Evolutionary conservation across 805 yeast species (phyloP), one percentile per base, ranked within the genome.

Genomic region (Wickerhamomyces hampshirensis): DNA sequence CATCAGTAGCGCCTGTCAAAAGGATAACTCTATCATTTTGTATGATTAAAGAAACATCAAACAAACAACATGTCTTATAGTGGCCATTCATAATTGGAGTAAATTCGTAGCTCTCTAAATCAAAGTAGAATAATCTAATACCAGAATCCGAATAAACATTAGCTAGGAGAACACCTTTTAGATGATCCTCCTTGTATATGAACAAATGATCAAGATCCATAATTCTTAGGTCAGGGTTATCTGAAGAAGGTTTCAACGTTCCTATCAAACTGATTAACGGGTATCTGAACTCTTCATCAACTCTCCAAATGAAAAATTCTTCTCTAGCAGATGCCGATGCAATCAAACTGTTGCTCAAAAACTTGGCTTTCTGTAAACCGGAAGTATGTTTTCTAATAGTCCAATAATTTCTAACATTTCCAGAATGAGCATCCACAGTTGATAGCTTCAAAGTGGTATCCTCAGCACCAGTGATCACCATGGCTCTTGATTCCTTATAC

Each of bases 101-200:
- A 48, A 84, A 83, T 0, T 43, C 33, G 13, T 60, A 62, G 0
- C 50, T 41, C 0, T 26, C 28, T 18, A 60, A 44, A 39, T 69
- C 61, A 47, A 75, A 80, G 40, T 62, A 58, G 80, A 88, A 84
- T 0, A 83, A 29, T 47, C 75, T 79, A 38, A 91, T 71, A 4
- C 73, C 65, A 1, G 98, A 91, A 55, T 91, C 89, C 0, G 97
- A 89, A 54, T 86, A 93, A 0, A 83, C 95, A 0, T 87, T 74
- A 3, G 75, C 73, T 6, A 89, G 49, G 1, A 77, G 47, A 45
- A 75, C 72, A 6, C 80, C 82, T 19, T 41, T 39, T 4, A 42
- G 48, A 5, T 48, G 50, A 15, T 48, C 55, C 1, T 35, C 37
- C 1, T 53, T 47, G n/a, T 51, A 50, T 2, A 69, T 62, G 28